Conservation (phyloP, 441 rosid genomes). For the Corymbia calophylla region DNA sequence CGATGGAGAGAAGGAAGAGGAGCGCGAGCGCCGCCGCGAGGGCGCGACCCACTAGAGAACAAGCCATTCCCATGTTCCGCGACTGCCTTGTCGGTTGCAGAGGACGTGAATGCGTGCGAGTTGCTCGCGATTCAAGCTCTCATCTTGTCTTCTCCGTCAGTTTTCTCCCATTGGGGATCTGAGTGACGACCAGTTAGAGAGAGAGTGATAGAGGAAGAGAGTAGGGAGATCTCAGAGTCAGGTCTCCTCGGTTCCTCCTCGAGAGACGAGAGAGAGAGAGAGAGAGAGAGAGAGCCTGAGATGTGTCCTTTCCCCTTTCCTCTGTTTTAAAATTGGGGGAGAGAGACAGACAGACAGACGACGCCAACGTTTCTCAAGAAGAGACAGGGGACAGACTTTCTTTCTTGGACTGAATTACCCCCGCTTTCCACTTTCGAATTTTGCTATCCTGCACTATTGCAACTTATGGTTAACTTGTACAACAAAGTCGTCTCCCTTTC, state of each 20-base stretch:
- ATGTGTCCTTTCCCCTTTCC: not conserved
- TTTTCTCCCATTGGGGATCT: not conserved
- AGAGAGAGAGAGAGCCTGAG: not conserved
- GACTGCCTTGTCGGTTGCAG: not conserved
- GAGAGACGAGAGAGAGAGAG: not conserved
- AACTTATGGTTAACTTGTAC: too few species aligned
- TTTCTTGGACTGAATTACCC: not conserved
- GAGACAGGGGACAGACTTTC: not conserved
- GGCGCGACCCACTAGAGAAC: not conserved
- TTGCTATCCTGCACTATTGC: too few species aligned
- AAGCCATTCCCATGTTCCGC: not conserved
- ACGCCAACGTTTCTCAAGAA: not conserved
- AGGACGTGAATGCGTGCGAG: not conserved
- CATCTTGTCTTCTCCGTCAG: not conserved
- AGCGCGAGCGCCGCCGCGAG: constrained; percentile 1
- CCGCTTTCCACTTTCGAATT: not conserved
- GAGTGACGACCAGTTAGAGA: not conserved
- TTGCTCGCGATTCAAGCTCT: not conserved
- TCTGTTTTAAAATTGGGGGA: not conserved
- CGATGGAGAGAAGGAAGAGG: constrained; percentile 19
- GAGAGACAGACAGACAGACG: not conserved
- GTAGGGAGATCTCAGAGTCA: not conserved
- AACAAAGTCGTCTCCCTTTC: too few species aligned
- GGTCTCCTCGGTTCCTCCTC: not conserved
- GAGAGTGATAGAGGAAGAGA: not conserved